Conservation (phyloP, 2,329 filamentous ascomycete species). For the Teratosphaeria epicoccoides region DNA sequence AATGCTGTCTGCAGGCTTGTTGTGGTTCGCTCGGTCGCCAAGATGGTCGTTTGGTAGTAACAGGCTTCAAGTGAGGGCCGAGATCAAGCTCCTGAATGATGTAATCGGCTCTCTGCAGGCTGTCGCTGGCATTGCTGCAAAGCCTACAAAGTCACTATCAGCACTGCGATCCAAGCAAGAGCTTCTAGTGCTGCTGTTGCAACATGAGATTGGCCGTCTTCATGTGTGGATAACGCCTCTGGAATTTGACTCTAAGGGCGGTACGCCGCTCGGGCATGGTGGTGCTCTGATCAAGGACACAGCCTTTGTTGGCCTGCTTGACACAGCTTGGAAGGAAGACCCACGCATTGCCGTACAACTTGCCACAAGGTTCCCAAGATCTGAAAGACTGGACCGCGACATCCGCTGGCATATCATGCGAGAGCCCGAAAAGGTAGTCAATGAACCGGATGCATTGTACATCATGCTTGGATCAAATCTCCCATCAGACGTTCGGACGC, state of each 20-base stretch:
- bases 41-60: constrained; percentile 95
- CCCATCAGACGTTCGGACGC: constrained; percentile 67
- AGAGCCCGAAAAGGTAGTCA: constrained; percentile 71
- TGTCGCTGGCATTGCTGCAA: constrained; percentile 49
- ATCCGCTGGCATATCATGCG: constrained; percentile 71
- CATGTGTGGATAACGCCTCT: constrained; percentile 84
- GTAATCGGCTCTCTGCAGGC: constrained; percentile 57
- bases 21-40: constrained; percentile 76
- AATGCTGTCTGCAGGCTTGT: constrained; percentile 72
- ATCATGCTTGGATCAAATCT: constrained; percentile 68
- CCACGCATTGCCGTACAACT: constrained; percentile 83
- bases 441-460: constrained; percentile 71
- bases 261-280: constrained; percentile 20
- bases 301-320: constrained; percentile 43
- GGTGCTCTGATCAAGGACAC: constrained; percentile 31
- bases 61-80: constrained; percentile 82
- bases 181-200: constrained; percentile 67
- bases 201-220: constrained; percentile 74
- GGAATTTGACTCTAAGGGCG: constrained; percentile 42
- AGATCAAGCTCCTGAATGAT: constrained; percentile 70
- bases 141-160: constrained; percentile 42
- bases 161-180: constrained; percentile 70
- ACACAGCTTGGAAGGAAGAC: constrained; percentile 77
- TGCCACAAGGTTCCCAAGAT: constrained; percentile 61
- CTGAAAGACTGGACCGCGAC: constrained; percentile 59